Evolutionary conservation across 192 early-diverging fungal species (phyloP).

Genomic region (Chytriomyces hyalinus): DNA sequence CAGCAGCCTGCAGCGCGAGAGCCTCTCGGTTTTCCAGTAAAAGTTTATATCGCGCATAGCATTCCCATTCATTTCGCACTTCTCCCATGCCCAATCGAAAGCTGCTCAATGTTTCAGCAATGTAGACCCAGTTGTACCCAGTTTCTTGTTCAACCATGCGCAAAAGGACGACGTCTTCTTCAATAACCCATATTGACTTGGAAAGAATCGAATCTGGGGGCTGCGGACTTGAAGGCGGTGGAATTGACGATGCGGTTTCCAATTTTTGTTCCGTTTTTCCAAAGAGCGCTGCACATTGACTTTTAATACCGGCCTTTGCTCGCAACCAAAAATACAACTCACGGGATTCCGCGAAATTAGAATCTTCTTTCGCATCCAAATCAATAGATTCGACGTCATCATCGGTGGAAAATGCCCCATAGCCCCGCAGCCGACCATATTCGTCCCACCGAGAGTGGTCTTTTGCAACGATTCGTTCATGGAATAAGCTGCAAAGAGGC

Average conservation of each 20-base stretch:
- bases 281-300: neutral
- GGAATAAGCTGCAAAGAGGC: slow-evolving; percentile 17
- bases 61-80: slow-evolving; percentile 68
- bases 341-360: slow-evolving; percentile 2
- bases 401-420: neutral
- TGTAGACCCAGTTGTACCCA: slow-evolving; percentile 71
- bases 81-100: slow-evolving; percentile 55
- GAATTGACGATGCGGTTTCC: neutral
- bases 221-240: neutral
- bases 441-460: slow-evolving; percentile 33
- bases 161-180: slow-evolving; percentile 57
- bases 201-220: slow-evolving; percentile 11
- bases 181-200: slow-evolving; percentile 45
- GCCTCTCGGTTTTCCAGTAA: slow-evolving; percentile 40
- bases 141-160: slow-evolving; percentile 56
- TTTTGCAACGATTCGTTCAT: slow-evolving; percentile 20
- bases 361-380: neutral
- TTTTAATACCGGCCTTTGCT: neutral
- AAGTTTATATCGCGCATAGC: slow-evolving; percentile 56
- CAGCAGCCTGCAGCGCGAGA: neutral
- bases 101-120: slow-evolving; percentile 65
- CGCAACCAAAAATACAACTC: neutral
- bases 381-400: neutral
- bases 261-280: slow-evolving; percentile 1
- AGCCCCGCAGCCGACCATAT: slow-evolving; percentile 14